Evolutionary conservation across 2,329 filamentous ascomycete species (phyloP).

Genomic region (Xylariales sp.): DNA sequence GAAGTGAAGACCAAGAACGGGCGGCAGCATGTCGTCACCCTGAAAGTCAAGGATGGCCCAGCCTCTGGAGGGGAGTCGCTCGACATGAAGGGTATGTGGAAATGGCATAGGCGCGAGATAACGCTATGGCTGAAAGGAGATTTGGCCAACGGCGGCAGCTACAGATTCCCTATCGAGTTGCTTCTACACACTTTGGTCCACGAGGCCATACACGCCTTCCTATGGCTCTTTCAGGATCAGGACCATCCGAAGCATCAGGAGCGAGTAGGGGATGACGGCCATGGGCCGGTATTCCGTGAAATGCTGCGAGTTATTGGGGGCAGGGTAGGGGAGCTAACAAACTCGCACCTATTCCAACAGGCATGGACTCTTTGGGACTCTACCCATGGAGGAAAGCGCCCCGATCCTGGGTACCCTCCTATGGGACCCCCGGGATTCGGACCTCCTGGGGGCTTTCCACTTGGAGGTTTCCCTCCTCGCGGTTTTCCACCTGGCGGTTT

Average conservation of each 20-base stretch:
- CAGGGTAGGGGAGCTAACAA: background rate
- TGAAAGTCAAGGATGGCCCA: background rate
- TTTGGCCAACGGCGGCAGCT: background rate
- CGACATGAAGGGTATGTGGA: background rate
- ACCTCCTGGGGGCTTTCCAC: too few species aligned
- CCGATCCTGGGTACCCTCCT: too few species aligned
- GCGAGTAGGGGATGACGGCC: background rate
- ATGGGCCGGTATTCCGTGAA: conserved; percentile 15
- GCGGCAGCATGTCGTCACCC: background rate
- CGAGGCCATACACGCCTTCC: conserved; percentile 9
- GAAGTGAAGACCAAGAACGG: conserved; percentile 13
- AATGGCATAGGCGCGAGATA: background rate
- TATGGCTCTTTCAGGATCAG: background rate
- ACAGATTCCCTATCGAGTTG: background rate
- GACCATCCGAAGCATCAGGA: conserved; percentile 1
- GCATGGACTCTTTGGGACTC: background rate
- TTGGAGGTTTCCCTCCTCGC: too few species aligned
- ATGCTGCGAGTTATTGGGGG: conserved; percentile 8
- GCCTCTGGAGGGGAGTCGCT: too few species aligned
- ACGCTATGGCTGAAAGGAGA: background rate
- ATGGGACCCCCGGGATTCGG: too few species aligned
- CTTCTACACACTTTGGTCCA: background rate
- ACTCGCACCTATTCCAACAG: background rate
- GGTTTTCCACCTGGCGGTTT: too few species aligned
- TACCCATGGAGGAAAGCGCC: background rate